Evolutionary conservation across 352 stramenopile genomes (phyloP).

Genomic region (Phytopythium delawarense): DNA sequence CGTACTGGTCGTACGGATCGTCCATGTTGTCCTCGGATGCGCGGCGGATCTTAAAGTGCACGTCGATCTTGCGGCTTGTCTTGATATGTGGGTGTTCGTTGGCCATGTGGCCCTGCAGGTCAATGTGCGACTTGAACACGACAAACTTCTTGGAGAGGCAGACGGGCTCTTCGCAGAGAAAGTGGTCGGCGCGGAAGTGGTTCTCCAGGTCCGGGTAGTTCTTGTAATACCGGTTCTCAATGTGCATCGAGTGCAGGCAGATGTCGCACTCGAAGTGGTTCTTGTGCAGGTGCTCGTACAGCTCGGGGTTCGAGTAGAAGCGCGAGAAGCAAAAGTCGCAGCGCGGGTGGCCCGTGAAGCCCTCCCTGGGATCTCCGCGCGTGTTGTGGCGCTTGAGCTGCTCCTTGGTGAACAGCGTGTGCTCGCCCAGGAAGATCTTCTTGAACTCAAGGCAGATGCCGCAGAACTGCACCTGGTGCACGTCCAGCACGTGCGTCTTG

Average conservation of each 20-base stretch:
- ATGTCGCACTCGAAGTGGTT: slow-evolving; percentile 92
- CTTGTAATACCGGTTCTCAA: slow-evolving; percentile 90
- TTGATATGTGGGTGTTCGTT: slow-evolving; percentile 83
- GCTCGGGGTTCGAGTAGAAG: slow-evolving; percentile 83
- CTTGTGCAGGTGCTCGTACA: slow-evolving; percentile 90
- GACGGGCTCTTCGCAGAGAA: slow-evolving; percentile 78
- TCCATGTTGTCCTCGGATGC: slow-evolving; percentile 34
- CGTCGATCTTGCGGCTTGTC: slow-evolving; percentile 82
- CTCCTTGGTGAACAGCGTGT: slow-evolving; percentile 68
- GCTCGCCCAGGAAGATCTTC: slow-evolving; percentile 85
- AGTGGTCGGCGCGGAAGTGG: slow-evolving; percentile 88
- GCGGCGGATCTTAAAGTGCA: slow-evolving; percentile 77
- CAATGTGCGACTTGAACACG: slow-evolving; percentile 85
- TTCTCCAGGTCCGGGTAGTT: slow-evolving; percentile 90
- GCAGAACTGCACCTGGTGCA: slow-evolving; percentile 77
- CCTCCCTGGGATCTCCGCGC: slow-evolving; percentile 65
- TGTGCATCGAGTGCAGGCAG: slow-evolving; percentile 66
- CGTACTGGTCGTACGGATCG: slow-evolving; percentile 48
- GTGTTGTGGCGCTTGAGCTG: slow-evolving; percentile 74
- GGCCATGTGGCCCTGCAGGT: slow-evolving; percentile 81
- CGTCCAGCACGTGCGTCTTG: slow-evolving; percentile 70
- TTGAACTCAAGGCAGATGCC: slow-evolving; percentile 87
- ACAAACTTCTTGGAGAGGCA: slow-evolving; percentile 89
- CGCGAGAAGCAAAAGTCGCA: slow-evolving; percentile 89
- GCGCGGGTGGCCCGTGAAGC: slow-evolving; percentile 80